Evolutionary conservation across 2,329 filamentous ascomycete genomes (phyloP).

Genomic region (Metarhizium anisopliae): DNA sequence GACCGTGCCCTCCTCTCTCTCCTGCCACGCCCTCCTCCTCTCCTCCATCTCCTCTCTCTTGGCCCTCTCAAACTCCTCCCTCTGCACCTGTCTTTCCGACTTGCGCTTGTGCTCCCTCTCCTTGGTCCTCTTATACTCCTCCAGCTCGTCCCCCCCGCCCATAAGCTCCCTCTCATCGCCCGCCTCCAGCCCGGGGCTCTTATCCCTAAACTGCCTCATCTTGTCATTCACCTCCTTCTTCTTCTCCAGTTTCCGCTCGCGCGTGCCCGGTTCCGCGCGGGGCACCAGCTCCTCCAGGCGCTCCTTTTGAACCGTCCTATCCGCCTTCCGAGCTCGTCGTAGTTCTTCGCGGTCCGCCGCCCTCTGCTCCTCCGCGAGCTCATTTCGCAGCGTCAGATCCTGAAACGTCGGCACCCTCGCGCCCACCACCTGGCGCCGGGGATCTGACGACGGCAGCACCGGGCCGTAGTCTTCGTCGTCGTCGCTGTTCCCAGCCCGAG

Average conservation of each 20-base stretch:
- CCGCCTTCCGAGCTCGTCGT: conserved; percentile 51
- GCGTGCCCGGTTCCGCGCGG: conserved; percentile 72
- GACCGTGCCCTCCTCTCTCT: conserved; percentile 79
- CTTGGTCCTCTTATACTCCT: conserved; percentile 60
- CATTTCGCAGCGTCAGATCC: conserved; percentile 59
- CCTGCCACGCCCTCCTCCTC: conserved; percentile 56
- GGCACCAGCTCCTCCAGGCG: conserved; percentile 73
- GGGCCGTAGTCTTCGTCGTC: conserved; percentile 49
- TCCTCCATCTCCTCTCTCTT: conserved; percentile 73
- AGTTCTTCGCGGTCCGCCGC: conserved; percentile 44
- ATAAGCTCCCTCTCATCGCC: conserved; percentile 66
- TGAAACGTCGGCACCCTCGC: conserved; percentile 61
- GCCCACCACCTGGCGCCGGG: conserved; percentile 28
- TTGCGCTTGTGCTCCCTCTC: conserved; percentile 62
- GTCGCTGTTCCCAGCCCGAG: conserved; percentile 10
- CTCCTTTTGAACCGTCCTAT: conserved; percentile 60
- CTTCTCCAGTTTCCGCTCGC: conserved; percentile 83
- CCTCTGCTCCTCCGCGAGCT: conserved; percentile 40
- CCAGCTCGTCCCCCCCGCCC: conserved; percentile 57
- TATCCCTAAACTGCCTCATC: conserved; percentile 64
- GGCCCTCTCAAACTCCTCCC: conserved; percentile 72
- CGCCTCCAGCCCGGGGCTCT: conserved; percentile 48
- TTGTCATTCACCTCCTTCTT: conserved; percentile 61
- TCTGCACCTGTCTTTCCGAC: conserved; percentile 71
- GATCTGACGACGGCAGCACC: conserved; percentile 15